Evolutionary conservation across 345 rosid species (phyloP).

Genomic region (Ceriops zippeliana): DNA sequence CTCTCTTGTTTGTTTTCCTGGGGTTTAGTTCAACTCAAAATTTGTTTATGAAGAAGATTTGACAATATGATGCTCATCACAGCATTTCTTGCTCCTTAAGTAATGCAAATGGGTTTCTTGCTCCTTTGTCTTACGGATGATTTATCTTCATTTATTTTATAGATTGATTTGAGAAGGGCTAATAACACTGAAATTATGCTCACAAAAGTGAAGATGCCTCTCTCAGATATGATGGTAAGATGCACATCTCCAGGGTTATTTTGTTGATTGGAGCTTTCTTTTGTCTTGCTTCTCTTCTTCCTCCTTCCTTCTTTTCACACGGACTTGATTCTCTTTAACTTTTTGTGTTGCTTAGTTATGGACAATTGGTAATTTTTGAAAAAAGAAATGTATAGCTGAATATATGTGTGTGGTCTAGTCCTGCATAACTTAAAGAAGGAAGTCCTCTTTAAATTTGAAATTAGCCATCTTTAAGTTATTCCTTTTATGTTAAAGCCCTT

Average conservation of each 20-base stretch:
- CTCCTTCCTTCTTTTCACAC: not conserved
- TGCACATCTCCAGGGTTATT: conserved; percentile 8
- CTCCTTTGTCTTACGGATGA: conserved; percentile 3
- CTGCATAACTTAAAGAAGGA: not conserved
- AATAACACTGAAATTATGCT: conserved; percentile 99
- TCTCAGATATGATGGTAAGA: conserved; percentile 98
- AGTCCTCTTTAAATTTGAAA: not conserved
- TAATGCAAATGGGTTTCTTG: not conserved
- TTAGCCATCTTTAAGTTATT: not conserved
- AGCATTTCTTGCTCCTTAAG: not conserved
- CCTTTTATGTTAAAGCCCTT: not conserved
- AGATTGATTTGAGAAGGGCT: conserved; percentile 97
- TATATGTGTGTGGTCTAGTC: not conserved
- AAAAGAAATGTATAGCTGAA: too few relatives aligned
- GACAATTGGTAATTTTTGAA: not conserved
- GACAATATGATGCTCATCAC: not conserved
- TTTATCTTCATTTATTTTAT: conserved; percentile 23
- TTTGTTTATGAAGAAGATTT: conserved; percentile 11
- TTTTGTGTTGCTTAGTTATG: not conserved
- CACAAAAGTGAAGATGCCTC: conserved; percentile 98
- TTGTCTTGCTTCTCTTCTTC: not conserved
- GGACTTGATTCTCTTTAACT: not conserved
- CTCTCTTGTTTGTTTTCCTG: too few relatives aligned
- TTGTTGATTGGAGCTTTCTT: not conserved
- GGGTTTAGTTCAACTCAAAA: not conserved